Conservation (phyloP, 306 rosid species). For the Crotalaria pallida region DNA sequence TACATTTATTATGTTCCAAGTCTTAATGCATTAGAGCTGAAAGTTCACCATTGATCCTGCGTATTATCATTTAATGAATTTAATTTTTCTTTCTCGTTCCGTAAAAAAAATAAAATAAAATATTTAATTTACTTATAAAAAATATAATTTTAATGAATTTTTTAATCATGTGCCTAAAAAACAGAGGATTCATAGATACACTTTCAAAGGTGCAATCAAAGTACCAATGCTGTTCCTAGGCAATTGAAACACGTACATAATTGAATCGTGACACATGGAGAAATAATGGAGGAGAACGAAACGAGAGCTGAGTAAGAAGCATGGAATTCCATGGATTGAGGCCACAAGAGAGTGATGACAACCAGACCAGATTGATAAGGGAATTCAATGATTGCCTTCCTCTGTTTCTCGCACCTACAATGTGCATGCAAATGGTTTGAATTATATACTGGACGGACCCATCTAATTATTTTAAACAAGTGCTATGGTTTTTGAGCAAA, state of each 20-base stretch:
- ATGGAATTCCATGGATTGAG: constrained; percentile 9
- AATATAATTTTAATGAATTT: no score
- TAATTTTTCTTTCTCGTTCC: no score
- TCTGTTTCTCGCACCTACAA: neutral
- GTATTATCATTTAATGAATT: no score
- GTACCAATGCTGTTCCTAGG: neutral
- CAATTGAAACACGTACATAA: neutral
- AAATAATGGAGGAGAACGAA: constrained; percentile 8
- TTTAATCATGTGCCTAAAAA: no score
- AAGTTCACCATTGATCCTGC: no score
- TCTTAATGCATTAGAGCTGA: no score
- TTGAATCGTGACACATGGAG: constrained; percentile 11
- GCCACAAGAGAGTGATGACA: constrained; percentile 1
- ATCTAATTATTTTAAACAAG: neutral
- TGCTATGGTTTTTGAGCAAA: no score
- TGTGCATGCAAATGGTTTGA: neutral
- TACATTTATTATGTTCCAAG: no score
- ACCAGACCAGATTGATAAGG: neutral
- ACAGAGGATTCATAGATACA: neutral
- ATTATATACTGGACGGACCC: constrained; percentile 20
- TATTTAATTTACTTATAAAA: no score
- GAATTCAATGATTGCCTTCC: constrained; percentile 5
- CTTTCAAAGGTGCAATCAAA: neutral
- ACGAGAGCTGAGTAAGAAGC: neutral
- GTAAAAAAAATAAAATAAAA: no score